Evolutionary conservation across 2,329 filamentous ascomycete genomes (phyloP), one percentile per base, ranked within the genome.

Genomic region (Penicillium sp.): DNA sequence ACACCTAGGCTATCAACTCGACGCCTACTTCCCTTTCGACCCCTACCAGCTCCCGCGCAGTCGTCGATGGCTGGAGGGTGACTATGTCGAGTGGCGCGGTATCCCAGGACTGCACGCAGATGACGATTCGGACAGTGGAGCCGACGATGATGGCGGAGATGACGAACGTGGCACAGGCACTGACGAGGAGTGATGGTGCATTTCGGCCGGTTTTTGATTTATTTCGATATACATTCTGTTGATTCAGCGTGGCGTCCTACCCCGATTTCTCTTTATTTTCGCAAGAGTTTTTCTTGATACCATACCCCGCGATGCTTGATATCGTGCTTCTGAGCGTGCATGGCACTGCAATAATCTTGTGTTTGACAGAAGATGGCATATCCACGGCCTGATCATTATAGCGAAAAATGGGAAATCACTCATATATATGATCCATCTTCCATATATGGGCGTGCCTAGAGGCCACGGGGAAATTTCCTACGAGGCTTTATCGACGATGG

Each of bases 1-100:
- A 50, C 89, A 95, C 58, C 83, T 85, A 54, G 86, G 83, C 63
- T 85, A 92, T 63, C 86, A 95, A 69, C 79, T 98, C 1, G 91
- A 97, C 60, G 88, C 90, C 0, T 96, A 95, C 68, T 98, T 97
- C 64, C 93, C 93, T 0, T 98, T 98, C 64, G 93, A 98, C 66
- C 95, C 95, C 2, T 98, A 97, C 69, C 87, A 92, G 63, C 76
- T 98, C 43, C 91, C 91, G 0, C 77, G 83, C 58, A 96, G 91
- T 68, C 89, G 88, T 70, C 80, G 83, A 51, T 97, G 93, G 95
- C 74, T 98, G 10, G 86, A 90, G 54, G 79, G 81, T 18, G 87
- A 95, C 65, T 96, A 95, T 64, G 79, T 92, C 27, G 78, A 84
- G 44, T 96, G 89, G 88, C 81, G 82, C 55, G 80, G 84, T 4